phyloP scores from a whole-genome alignment of 495 filamentous ascomycete genomes.

The Oleoguttula mirabilis region DNA sequence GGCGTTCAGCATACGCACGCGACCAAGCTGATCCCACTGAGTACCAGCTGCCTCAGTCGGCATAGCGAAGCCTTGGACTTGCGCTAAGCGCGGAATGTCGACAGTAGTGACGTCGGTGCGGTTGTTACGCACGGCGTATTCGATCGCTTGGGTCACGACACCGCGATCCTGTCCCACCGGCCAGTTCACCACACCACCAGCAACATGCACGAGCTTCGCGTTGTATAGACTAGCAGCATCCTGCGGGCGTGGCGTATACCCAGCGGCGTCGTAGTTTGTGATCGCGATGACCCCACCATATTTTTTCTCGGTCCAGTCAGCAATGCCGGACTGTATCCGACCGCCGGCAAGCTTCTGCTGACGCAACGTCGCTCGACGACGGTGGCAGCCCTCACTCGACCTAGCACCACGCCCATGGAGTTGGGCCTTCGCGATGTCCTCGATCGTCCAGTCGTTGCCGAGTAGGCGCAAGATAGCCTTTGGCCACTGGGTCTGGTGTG shows the following conservation, averaged over 20 bases:
- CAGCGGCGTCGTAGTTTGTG: neutral
- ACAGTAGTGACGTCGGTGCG: neutral
- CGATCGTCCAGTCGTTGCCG: constrained; percentile 1
- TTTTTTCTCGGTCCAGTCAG: no score
- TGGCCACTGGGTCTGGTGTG: constrained; percentile 6
- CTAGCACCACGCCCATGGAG: no score
- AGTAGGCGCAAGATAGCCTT: neutral
- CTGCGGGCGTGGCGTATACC: neutral
- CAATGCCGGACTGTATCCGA: no score
- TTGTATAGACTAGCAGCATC: neutral
- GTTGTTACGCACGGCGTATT: neutral
- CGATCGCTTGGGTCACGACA: constrained; percentile 1
- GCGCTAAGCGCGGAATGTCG: neutral
- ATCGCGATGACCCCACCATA: no score
- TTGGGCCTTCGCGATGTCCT: constrained; percentile 2
- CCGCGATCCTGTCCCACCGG: neutral
- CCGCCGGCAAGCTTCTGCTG: no score
- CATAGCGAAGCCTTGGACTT: neutral
- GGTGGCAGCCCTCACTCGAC: no score
- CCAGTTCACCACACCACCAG: neutral
- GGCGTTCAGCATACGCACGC: no score
- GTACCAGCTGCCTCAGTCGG: neutral
- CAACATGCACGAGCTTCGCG: neutral
- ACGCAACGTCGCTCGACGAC: no score
- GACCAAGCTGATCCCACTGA: neutral